A percentile compares a stretch with the other conserved stretches of the same genome.
Conservation (phyloP, 225 moss, liverwort and hornwort genomes). For the Takakia lepidozioides region DNA sequence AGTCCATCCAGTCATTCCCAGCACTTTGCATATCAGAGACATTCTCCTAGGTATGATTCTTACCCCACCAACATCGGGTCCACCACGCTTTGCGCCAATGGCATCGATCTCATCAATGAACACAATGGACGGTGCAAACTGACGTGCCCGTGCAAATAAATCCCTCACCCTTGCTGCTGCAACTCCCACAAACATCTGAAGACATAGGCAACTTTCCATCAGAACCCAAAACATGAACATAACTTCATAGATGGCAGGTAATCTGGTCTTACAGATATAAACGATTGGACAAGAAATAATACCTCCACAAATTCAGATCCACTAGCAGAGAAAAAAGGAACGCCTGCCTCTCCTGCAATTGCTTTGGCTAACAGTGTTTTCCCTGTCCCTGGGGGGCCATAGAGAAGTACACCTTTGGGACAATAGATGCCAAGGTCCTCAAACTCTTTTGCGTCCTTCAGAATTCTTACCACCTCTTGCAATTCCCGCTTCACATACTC, state of each 20-base stretch:
- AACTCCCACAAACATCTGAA: constrained; percentile 99
- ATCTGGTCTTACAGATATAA: too few species aligned
- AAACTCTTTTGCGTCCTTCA: constrained; percentile 84
- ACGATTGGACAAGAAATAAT: constrained; percentile 1
- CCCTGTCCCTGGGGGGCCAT: constrained; percentile 97
- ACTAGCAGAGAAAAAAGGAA: constrained; percentile 98
- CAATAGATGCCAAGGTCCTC: constrained; percentile 95
- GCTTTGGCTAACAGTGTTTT: constrained; percentile 98
- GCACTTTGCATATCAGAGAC: too few species aligned
- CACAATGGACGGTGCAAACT: constrained; percentile 95
- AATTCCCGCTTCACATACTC: constrained; percentile 97
- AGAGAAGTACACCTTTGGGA: constrained; percentile 95
- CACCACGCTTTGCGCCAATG: constrained; percentile 98
- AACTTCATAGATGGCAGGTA: too few species aligned
- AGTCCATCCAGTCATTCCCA: too few species aligned
- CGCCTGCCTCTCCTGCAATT: constrained; percentile 99
- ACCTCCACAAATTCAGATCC: constrained; percentile 99
- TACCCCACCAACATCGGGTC: constrained; percentile 98
- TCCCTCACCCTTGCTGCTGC: constrained; percentile 98
- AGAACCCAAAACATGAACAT: too few species aligned
- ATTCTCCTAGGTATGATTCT: too few species aligned
- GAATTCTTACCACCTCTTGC: constrained; percentile 92
- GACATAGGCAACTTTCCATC: too few species aligned
- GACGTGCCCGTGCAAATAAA: constrained; percentile 87
- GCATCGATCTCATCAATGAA: constrained; percentile 99